Evolutionary conservation across 2,329 filamentous ascomycete species (phyloP).

Genomic region (Claviceps fusiformis): DNA sequence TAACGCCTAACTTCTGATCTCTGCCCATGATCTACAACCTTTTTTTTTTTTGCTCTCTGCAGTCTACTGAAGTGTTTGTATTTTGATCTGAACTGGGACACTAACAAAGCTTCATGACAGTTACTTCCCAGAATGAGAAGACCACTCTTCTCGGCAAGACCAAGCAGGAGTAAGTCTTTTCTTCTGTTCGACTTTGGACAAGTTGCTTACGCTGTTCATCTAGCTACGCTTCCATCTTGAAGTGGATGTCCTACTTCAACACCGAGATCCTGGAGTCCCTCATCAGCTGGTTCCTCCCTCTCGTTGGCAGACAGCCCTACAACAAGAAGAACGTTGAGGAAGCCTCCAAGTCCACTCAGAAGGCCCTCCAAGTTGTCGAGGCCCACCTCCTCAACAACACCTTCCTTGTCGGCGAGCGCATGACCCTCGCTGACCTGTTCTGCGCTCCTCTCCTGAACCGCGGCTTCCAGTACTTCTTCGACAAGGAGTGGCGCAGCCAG

Average conservation of each 20-base stretch:
- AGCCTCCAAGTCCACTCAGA: constrained; percentile 51
- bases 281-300: constrained; percentile 72
- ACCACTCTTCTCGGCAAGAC: constrained; percentile 98
- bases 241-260: constrained; percentile 98
- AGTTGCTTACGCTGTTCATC: constrained; percentile 12
- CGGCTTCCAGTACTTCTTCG: constrained; percentile 89
- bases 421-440: constrained; percentile 94
- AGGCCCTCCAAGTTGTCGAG: constrained; percentile 63
- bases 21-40: constrained; percentile 10
- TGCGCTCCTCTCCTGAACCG: constrained; percentile 63
- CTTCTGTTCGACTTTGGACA: neutral
- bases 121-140: constrained; percentile 99
- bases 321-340: constrained; percentile 98
- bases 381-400: constrained; percentile 84
- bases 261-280: constrained; percentile 63
- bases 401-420: constrained; percentile 93
- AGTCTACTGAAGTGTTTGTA: neutral
- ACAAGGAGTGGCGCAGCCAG: constrained; percentile 71
- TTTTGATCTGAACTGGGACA: constrained; percentile 1
- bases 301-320: constrained; percentile 70
- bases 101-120: constrained; percentile 35
- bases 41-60: neutral
- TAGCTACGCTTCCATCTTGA: constrained; percentile 86
- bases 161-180: constrained; percentile 78
- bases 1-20: constrained; percentile 73